phyloP scores from a whole-genome alignment of 257 asterid species.

The Nicotiana tomentosiformis region DNA sequence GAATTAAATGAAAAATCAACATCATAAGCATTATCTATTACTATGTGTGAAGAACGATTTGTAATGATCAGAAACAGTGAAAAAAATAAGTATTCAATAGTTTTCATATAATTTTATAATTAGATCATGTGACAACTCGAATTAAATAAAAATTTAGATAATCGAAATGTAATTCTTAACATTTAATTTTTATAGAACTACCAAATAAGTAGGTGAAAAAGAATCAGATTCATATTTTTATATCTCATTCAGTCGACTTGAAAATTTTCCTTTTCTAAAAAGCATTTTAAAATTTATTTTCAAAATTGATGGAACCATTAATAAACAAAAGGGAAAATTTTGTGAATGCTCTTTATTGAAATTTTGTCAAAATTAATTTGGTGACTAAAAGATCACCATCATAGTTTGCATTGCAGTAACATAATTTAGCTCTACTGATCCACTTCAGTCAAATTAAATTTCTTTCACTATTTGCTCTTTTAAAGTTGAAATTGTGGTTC shows the following conservation, averaged over 20 bases:
- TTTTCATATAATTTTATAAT: background rate
- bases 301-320: background rate
- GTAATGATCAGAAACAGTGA: background rate
- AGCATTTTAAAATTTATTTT: background rate
- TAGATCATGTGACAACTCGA: background rate
- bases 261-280: background rate
- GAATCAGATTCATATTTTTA: too few species aligned
- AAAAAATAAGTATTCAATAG: too few species aligned
- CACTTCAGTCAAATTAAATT: background rate
- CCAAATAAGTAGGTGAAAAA: too few species aligned
- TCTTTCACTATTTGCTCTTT: background rate
- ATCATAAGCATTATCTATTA: background rate
- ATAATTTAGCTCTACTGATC: background rate
- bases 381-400: background rate
- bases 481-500: background rate
- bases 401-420: background rate
- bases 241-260: too few species aligned
- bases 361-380: background rate
- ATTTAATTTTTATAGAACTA: background rate
- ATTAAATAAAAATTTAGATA: background rate
- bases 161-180: background rate
- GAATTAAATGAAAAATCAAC: background rate
- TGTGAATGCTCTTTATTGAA: background rate
- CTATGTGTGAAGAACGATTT: background rate
- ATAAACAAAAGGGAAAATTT: background rate